These are phyloP conservation scores for Vicia faba DNA, from an alignment of 306 rosid genomes.

Conservation along the genomic window DNA sequence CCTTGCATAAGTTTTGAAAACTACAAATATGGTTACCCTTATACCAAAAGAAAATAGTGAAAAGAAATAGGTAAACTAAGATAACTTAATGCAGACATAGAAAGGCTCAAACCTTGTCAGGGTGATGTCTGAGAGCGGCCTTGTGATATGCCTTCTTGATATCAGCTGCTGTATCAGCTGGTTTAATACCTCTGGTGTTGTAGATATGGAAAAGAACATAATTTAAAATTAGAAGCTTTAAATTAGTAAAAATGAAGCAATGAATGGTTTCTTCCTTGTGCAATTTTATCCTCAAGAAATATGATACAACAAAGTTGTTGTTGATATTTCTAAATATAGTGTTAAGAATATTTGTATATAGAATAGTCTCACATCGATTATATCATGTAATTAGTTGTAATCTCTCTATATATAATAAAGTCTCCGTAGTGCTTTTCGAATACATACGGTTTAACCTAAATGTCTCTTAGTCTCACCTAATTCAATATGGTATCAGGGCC, in stretches of 20 bases:
- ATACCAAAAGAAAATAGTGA: conserved; percentile 2
- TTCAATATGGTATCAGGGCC: too few relatives aligned
- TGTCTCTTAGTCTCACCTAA: too few relatives aligned
- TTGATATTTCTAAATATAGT: too few relatives aligned
- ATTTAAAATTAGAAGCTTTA: conserved; percentile 29
- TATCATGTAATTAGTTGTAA: too few relatives aligned
- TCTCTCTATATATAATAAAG: too few relatives aligned
- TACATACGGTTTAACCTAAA: too few relatives aligned
- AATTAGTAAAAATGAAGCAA: conserved; percentile 24
- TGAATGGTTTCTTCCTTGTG: conserved; percentile 4
- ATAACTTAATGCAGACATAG: conserved; percentile 29
- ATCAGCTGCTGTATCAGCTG: conserved; percentile 54
- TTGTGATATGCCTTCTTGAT: conserved; percentile 74
- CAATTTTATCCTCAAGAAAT: conserved; percentile 2
- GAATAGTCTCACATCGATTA: too few relatives aligned
- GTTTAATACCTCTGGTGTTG: conserved; percentile 58
- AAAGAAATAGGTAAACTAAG: conserved; percentile 9
- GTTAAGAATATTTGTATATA: too few relatives aligned
- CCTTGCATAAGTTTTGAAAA: conserved; percentile 12
- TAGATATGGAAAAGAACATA: conserved; percentile 30
- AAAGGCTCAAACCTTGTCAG: conserved; percentile 65
- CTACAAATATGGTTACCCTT: conserved; percentile 4
- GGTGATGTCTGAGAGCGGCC: conserved; percentile 83
- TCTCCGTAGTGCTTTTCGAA: too few relatives aligned
- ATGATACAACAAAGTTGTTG: not conserved